These are phyloP conservation scores for Magnaporthiopsis rhizophila DNA, from an alignment of 2,329 filamentous ascomycete genomes.

Conservation along the genomic window DNA sequence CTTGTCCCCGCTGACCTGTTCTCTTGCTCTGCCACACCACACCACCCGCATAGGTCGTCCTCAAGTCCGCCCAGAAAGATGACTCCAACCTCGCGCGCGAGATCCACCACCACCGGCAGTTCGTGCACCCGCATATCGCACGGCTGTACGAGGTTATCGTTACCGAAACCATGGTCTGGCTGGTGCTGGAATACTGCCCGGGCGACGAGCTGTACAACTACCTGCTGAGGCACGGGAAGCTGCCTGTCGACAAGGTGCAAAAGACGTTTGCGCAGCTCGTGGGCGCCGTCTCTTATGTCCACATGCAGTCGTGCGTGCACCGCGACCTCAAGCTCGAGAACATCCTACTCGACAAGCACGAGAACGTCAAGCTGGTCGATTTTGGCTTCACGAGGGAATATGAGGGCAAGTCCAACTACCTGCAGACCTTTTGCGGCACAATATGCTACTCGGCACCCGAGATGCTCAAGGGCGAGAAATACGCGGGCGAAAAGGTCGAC, in stretches of 20 bases:
- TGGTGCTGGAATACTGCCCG: constrained; percentile 93
- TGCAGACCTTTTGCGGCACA: constrained; percentile 96
- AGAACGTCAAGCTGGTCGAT: constrained; percentile 95
- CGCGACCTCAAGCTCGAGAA: constrained; percentile 95
- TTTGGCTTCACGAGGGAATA: constrained; percentile 98
- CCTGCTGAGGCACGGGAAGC: constrained; percentile 75
- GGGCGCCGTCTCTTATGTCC: constrained; percentile 90
- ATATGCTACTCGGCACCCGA: constrained; percentile 97
- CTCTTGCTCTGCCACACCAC: not conserved
- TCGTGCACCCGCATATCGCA: constrained; percentile 94
- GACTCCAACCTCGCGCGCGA: constrained; percentile 94
- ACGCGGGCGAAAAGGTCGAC: constrained; percentile 95
- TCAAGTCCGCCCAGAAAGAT: constrained; percentile 95
- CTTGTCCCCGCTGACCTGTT: too few species aligned
- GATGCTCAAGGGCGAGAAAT: constrained; percentile 98
- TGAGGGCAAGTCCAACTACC: constrained; percentile 85
- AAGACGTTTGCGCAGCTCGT: constrained; percentile 95
- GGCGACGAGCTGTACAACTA: constrained; percentile 98
- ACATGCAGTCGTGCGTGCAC: constrained; percentile 91
- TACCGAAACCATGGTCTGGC: constrained; percentile 89
- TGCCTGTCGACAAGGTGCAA: constrained; percentile 80
- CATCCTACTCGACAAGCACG: constrained; percentile 90
- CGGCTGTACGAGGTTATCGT: constrained; percentile 97
- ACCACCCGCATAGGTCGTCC: constrained; percentile 62
- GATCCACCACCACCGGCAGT: constrained; percentile 97